These are phyloP conservation scores for Puccinia coronata DNA, from an alignment of 1,284 basidiomycete genomes.

Conservation along the genomic window DNA sequence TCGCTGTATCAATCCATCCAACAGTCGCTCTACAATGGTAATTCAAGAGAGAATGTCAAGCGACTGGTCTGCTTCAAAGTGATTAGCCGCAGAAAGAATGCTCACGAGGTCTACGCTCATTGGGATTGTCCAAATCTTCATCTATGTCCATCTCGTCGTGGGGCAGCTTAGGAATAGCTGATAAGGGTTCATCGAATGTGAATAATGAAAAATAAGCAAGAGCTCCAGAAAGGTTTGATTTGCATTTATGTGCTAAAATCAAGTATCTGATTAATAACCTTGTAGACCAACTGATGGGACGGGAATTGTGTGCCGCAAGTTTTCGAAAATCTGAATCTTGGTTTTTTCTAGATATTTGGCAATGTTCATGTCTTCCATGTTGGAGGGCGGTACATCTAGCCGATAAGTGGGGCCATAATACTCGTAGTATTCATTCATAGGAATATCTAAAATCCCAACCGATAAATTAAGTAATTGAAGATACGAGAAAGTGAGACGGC, in stretches of 20 bases:
- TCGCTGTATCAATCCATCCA: constrained; percentile 64
- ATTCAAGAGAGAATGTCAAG: background rate
- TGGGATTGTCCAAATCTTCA: constrained; percentile 68
- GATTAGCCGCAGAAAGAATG: background rate
- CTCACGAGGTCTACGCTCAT: constrained; percentile 66
- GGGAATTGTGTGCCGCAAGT: constrained; percentile 76
- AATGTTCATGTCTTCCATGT: constrained; percentile 94
- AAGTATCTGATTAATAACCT: constrained; percentile 64
- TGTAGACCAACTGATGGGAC: constrained; percentile 88
- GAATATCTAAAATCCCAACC: constrained; percentile 69
- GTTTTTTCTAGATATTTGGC: constrained; percentile 89
- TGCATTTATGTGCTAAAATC: background rate
- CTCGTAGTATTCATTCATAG: constrained; percentile 97
- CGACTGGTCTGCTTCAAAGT: background rate
- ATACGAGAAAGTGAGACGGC: constrained; percentile 3
- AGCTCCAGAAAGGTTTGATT: background rate
- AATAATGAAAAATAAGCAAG: background rate
- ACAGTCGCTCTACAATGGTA: constrained; percentile 60
- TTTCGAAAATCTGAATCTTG: constrained; percentile 86
- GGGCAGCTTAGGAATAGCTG: constrained; percentile 51
- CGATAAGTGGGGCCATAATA: constrained; percentile 98
- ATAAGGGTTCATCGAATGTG: background rate
- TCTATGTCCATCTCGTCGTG: constrained; percentile 66
- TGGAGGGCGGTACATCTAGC: constrained; percentile 92
- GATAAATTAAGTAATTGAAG: background rate